Evolutionary conservation across 2,329 filamentous ascomycete genomes (phyloP).

Genomic region (Microascus cirrosus): DNA sequence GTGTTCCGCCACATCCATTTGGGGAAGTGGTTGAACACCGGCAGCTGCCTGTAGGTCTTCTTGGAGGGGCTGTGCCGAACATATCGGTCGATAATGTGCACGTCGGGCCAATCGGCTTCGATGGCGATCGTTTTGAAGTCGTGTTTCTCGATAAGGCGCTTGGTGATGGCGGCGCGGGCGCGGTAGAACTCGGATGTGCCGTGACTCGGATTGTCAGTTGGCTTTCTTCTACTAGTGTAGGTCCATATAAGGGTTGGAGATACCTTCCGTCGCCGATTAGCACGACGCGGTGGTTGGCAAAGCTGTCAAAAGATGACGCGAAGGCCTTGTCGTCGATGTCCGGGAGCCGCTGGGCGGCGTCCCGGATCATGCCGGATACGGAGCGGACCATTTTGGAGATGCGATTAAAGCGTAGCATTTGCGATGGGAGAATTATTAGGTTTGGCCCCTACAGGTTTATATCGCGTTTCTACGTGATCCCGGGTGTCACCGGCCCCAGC

Average conservation of each 20-base stretch:
- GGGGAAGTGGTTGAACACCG: conserved; percentile 36
- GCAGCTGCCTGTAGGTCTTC: conserved; percentile 13
- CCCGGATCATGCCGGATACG: neutral
- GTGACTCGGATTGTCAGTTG: conserved; percentile 15
- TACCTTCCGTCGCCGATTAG: neutral
- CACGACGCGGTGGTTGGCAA: neutral
- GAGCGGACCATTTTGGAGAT: neutral
- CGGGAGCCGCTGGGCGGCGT: neutral
- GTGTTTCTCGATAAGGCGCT: conserved; percentile 34
- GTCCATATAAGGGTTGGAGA: neutral
- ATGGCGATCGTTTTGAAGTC: conserved; percentile 38
- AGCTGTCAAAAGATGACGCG: neutral
- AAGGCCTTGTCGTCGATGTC: neutral
- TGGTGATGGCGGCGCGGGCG: conserved; percentile 38
- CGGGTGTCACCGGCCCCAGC: neutral
- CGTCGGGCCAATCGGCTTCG: conserved; percentile 44
- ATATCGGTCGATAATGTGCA: conserved; percentile 36
- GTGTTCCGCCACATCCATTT: conserved; percentile 46
- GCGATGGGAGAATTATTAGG: neutral
- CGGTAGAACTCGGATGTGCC: conserved; percentile 44
- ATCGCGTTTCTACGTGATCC: neutral
- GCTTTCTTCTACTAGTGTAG: neutral
- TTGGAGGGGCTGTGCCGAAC: conserved; percentile 29
- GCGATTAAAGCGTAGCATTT: neutral
- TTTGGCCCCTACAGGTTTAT: neutral